A percentile compares a stretch with the other conserved stretches of the same genome.
These are phyloP conservation scores for Asterochloris erici DNA, from an alignment of 139 green algal genomes.

Conservation along the genomic window DNA sequence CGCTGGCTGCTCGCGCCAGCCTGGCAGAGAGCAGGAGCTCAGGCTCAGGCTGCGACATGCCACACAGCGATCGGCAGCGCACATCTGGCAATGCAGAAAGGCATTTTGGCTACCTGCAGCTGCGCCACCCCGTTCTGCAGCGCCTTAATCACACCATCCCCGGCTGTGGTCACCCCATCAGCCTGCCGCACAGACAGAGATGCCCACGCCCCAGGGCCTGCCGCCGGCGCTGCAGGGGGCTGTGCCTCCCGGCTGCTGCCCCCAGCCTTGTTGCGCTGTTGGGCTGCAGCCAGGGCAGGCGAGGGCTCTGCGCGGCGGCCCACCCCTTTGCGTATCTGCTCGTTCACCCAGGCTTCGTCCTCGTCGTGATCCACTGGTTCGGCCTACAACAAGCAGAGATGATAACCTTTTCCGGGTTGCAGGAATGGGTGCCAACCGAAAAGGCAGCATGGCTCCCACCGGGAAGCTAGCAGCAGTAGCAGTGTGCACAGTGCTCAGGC, in stretches of 20 bases:
- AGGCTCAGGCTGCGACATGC: too few species aligned
- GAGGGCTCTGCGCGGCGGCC: not conserved
- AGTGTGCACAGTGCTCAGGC: too few species aligned
- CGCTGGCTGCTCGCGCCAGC: too few species aligned
- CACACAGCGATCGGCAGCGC: too few species aligned
- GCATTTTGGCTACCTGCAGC: slow-evolving; percentile 21
- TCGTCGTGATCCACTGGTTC: slow-evolving; percentile 44
- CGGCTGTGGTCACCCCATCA: slow-evolving; percentile 28
- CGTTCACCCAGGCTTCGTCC: slow-evolving; percentile 48
- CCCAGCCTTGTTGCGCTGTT: not conserved
- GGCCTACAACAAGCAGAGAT: too few species aligned
- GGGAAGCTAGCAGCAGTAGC: too few species aligned
- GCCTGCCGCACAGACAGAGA: slow-evolving; percentile 20
- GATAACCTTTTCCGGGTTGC: too few species aligned
- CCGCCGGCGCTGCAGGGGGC: not conserved
- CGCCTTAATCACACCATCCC: slow-evolving; percentile 37
- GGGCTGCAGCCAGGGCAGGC: slow-evolving; percentile 7
- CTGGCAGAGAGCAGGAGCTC: too few species aligned
- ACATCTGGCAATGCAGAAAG: too few species aligned
- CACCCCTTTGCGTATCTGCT: slow-evolving; percentile 69
- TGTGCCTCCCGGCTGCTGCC: not conserved
- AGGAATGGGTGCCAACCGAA: too few species aligned
- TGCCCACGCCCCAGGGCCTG: not conserved
- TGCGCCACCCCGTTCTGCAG: slow-evolving; percentile 48
- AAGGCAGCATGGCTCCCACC: too few species aligned